Conservation (phyloP, 257 asterid genomes). For the Rauvolfia tetraphylla region DNA sequence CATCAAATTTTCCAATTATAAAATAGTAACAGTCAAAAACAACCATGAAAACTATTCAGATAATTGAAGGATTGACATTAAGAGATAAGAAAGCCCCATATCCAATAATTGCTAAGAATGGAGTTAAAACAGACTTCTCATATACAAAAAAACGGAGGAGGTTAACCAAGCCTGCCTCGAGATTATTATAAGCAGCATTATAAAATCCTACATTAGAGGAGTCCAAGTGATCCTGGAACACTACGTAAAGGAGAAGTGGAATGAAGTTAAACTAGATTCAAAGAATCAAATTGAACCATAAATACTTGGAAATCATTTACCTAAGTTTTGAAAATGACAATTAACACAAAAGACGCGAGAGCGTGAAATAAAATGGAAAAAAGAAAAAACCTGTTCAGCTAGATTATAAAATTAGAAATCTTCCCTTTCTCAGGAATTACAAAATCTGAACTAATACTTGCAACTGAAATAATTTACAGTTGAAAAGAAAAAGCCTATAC, state of each 20-base stretch:
- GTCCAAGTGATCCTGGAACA: neutral
- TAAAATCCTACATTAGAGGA: neutral
- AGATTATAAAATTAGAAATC: neutral
- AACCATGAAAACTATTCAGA: neutral
- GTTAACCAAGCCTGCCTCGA: neutral
- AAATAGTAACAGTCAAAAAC: neutral
- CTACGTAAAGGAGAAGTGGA: neutral
- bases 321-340: too few species aligned
- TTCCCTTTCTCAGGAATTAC: neutral
- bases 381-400: neutral
- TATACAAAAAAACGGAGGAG: neutral
- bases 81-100: neutral
- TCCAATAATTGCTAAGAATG: neutral
- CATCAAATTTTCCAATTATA: neutral
- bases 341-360: neutral
- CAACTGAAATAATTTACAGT: neutral
- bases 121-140: too few species aligned
- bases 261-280: neutral
- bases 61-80: neutral
- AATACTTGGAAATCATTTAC: too few species aligned
- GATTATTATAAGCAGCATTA: neutral
- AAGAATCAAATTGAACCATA: neutral
- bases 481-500: too few species aligned
- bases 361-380: too few species aligned
- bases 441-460: neutral